Conservation (phyloP, 768 basidiomycete genomes). For the Kwoniella dendrophila region DNA sequence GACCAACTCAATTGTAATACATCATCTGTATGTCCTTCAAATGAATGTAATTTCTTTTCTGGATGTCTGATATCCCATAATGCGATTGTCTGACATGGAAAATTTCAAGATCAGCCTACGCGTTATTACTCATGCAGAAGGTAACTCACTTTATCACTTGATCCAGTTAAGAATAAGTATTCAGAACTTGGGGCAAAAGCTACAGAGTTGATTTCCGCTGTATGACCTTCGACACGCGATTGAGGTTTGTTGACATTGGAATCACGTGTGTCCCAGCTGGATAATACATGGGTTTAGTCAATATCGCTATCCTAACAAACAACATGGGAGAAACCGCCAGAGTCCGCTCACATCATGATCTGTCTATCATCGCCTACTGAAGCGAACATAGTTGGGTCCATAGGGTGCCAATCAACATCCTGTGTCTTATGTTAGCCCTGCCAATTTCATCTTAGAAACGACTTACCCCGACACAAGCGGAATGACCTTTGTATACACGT, state of each 20-base stretch:
- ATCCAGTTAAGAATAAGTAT: slow-evolving; percentile 82
- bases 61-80: slow-evolving; percentile 80
- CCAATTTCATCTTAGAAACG: not conserved
- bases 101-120: not conserved
- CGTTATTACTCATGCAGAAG: not conserved
- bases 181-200: slow-evolving; percentile 82
- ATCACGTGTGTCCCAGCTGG: slow-evolving; percentile 87
- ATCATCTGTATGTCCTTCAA: slow-evolving; percentile 91
- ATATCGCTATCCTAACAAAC: not conserved
- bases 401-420: slow-evolving; percentile 96
- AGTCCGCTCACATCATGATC: slow-evolving; percentile 78
- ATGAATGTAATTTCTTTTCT: slow-evolving; percentile 77
- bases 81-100: slow-evolving; percentile 68
- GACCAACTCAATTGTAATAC: slow-evolving; percentile 95
- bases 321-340: not conserved
- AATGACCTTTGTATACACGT: slow-evolving; percentile 81
- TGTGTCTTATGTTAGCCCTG: slow-evolving; percentile 52
- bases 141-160: slow-evolving; percentile 79
- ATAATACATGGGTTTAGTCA: too few relatives aligned
- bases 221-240: slow-evolving; percentile 78
- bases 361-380: slow-evolving; percentile 96
- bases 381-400: slow-evolving; percentile 78
- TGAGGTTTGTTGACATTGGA: slow-evolving; percentile 66
- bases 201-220: slow-evolving; percentile 85
- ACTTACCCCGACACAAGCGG: slow-evolving; percentile 85